Evolutionary conservation across 305 asterid species (phyloP).

Genomic region (Striga hermonthica): DNA sequence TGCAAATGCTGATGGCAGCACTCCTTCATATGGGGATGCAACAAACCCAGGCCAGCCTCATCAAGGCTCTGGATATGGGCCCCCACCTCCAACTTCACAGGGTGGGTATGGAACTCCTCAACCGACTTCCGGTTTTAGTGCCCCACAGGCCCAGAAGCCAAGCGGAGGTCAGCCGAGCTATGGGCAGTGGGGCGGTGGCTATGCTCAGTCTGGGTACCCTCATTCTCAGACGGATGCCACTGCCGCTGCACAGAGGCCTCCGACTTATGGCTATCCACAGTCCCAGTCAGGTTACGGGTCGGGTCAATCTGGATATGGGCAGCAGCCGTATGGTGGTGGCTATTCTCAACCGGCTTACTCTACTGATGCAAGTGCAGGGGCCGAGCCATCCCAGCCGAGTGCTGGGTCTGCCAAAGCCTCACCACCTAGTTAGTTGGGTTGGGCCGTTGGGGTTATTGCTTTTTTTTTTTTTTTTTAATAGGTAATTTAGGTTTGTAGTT

Average conservation of each 20-base stretch:
- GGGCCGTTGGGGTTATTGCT: conserved; percentile 1
- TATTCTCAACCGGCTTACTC: conserved; percentile 49
- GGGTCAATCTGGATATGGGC: conserved; percentile 53
- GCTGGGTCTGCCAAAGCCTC: conserved; percentile 42
- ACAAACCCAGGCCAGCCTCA: not conserved
- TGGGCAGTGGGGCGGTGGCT: conserved; percentile 36
- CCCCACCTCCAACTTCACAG: conserved; percentile 42
- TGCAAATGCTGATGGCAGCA: conserved; percentile 39
- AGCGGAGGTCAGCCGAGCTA: conserved; percentile 35
- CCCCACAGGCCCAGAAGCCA: conserved; percentile 44
- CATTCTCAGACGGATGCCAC: conserved; percentile 33
- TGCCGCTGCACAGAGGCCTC: conserved; percentile 43
- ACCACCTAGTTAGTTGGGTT: conserved; percentile 29
- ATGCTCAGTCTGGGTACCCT: conserved; percentile 29
- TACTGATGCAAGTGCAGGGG: conserved; percentile 34
- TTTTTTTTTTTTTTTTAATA: not conserved
- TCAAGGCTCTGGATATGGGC: conserved; percentile 39
- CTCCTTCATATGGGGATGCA: conserved; percentile 19
- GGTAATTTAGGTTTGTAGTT: conserved; percentile 18
- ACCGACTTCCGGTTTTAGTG: conserved; percentile 39
- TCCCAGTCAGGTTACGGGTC: no score
- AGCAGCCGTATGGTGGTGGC: conserved; percentile 51
- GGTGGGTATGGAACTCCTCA: conserved; percentile 53
- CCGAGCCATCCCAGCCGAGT: conserved; percentile 31
- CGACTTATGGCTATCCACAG: conserved; percentile 37